Base-by-base conservation (phyloP, 192 early-diverging fungal species). In the Allomyces arbusculus region DNA sequence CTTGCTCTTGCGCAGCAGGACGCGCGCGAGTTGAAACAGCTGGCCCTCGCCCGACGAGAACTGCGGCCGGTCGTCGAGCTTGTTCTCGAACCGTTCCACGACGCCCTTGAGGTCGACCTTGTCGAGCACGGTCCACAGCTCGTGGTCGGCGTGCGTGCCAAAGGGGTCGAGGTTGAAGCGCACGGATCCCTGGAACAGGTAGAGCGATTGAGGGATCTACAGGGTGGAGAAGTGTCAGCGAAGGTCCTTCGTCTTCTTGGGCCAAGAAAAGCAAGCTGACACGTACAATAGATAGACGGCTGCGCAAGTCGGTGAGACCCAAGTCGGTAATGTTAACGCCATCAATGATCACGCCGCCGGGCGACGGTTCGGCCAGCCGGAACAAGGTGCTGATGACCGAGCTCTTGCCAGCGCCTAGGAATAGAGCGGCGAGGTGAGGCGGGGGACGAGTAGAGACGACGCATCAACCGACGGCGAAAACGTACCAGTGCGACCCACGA, bases 241-340 rank as follows among this genome's bases (percentile, higher is more conserved):
- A n/a, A n/a, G n/a, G n/a, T n/a, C n/a, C 26, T 28, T 28, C 2
- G 26, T 28, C 26, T 28, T 28, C 26, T 1, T 1, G 33, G 33
- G 7, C 7, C 33, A 8, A 40, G 33, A 40, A 40, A 7, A 8
- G 33, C 33, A 3, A 8, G 7, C 33, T 40, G 33, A 7, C 7
- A 7, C 33, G 33, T 40, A 97, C 91, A 61, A 97, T 88, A 0
- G 91, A 86, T 50, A 97, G 64, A 40, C 79, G 75, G 24, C 79
- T 73, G 20, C 94, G 83, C 69, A 97, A 75, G 50, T 92, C 87
- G 63, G 87, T 79, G 64, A 91, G 69, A 16, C 87, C 84, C 58
- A 95, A 72, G n/a, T 76, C 70, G 0, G 78, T 68, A 43, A 93
- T 88, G 69, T 92, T 84, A 25, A 91, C 69, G 61, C 77, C 83